phyloP scores from a whole-genome alignment of 2,329 filamentous ascomycete species.

The Fonsecaea monophora region DNA sequence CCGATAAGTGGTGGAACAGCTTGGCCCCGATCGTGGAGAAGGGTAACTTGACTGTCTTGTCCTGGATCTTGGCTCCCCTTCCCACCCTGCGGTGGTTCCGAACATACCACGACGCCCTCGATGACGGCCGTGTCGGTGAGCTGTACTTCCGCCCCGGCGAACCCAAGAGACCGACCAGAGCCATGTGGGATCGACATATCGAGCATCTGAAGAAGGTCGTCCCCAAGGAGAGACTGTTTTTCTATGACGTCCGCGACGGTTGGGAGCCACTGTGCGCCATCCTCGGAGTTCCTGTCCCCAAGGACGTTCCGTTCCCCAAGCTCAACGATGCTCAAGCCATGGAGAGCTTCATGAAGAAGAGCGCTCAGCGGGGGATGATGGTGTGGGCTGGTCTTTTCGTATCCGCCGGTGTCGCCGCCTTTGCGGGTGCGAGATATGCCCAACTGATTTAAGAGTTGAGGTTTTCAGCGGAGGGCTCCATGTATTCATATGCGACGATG shows the following conservation, averaged over 20 bases:
- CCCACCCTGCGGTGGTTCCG: slow-evolving; percentile 38
- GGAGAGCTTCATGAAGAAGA: slow-evolving; percentile 39
- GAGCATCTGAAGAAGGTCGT: slow-evolving; percentile 40
- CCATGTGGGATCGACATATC: slow-evolving; percentile 40
- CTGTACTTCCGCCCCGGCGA: slow-evolving; percentile 37
- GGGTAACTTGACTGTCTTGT: slow-evolving; percentile 37
- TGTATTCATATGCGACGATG: background rate
- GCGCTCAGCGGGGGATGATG: slow-evolving; percentile 42
- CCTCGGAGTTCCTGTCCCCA: slow-evolving; percentile 40
- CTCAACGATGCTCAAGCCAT: slow-evolving; percentile 40
- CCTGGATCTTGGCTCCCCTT: slow-evolving; percentile 38
- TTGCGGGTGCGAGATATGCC: slow-evolving; percentile 27
- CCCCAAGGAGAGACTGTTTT: slow-evolving; percentile 45
- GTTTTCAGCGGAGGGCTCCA: background rate
- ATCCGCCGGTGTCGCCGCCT: slow-evolving; percentile 31
- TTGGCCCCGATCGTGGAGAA: slow-evolving; percentile 40
- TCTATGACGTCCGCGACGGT: slow-evolving; percentile 46
- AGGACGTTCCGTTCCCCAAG: slow-evolving; percentile 39
- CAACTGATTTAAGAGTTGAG: slow-evolving; percentile 22
- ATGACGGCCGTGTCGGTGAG: slow-evolving; percentile 37
- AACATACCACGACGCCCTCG: slow-evolving; percentile 38
- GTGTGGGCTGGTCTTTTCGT: slow-evolving; percentile 43
- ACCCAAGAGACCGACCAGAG: slow-evolving; percentile 36
- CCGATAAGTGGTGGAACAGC: slow-evolving; percentile 51
- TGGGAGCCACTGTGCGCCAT: slow-evolving; percentile 42